A percentile compares a stretch with the other conserved stretches of the same genome.
Evolutionary conservation across 1,284 basidiomycete genomes (phyloP).

Genomic region (Trichosporon sp.): DNA sequence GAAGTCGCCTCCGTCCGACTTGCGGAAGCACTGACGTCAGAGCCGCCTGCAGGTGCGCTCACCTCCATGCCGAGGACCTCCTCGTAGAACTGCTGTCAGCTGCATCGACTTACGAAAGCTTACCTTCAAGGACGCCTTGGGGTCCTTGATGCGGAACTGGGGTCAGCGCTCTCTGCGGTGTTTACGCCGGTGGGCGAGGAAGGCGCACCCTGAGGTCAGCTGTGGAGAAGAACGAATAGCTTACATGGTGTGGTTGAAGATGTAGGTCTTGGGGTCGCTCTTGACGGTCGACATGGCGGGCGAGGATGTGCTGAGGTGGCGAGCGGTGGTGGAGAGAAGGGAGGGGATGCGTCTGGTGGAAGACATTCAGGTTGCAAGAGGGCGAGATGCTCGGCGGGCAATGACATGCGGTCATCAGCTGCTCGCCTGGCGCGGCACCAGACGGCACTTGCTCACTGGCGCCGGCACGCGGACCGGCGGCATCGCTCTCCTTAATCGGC

Average conservation of each 20-base stretch:
- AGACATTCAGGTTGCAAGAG: conserved; percentile 1
- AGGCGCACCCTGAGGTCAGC: conserved; percentile 3
- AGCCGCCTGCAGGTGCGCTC: neutral
- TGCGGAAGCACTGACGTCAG: conserved; percentile 33
- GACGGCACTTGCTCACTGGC: too few species aligned
- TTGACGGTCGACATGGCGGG: conserved; percentile 29
- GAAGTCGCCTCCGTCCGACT: conserved; percentile 46
- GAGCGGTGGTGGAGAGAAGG: neutral
- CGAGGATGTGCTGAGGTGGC: neutral
- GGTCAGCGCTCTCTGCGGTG: too few species aligned
- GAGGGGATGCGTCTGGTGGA: neutral
- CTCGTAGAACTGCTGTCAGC: conserved; percentile 59
- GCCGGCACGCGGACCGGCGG: neutral
- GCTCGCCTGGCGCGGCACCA: neutral
- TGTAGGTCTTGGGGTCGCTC: conserved; percentile 36
- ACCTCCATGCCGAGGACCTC: conserved; percentile 79
- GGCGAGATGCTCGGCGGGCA: neutral
- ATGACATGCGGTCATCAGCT: neutral
- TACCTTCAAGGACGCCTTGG: conserved; percentile 58
- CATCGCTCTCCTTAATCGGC: neutral
- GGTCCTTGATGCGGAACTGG: conserved; percentile 86
- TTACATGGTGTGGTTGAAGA: conserved; percentile 69
- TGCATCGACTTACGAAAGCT: neutral
- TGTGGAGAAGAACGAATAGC: neutral
- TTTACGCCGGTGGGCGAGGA: neutral